Evolutionary conservation across 208 protist species (phyloP), one percentile per base, ranked within the genome.

Genomic region (Trypanosoma lewisi): DNA sequence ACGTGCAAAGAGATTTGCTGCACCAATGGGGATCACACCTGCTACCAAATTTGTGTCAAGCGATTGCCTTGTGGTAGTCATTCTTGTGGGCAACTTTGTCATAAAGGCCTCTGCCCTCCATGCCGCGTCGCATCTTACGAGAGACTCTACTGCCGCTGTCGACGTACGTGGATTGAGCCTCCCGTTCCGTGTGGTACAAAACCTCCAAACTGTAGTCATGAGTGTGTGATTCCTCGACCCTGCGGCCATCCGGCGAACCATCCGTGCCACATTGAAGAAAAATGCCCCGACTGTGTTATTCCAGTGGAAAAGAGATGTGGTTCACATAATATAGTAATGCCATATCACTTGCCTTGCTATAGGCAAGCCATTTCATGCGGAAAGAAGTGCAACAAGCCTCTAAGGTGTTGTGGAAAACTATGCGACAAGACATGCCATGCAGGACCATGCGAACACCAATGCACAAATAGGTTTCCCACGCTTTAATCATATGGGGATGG

Each of bases 171-270:
- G 71, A 59, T 96, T 21, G 82, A 91, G 23, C 91, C 94, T 45
- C 94, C 94, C 25, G 83, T 97, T 36, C 88, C 88, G 50, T 97
- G 94, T 58, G 89, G 89, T 21, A 95, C 91, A 31, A 73, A 63
- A 57, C 83, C 82, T n/a, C 94, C 94, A 12, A 45, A 42, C 45
- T 97, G 94, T 67, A 79, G 59, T 31, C 67, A 93, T 54, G 80
- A 80, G 2, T 97, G 94, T 69, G 69, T 57, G 25, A 66, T 92
- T 16, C 82, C 82, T 2, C 83, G 92, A 12, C 63, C 77, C 2
- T 97, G 94, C 67, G 86, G 83, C n/a, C 94, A 97, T 65, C 78
- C 87, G 1, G 44, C 87, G 2, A 83, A 94, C 37, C 91, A 96
- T 65, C 56, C 70, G 2, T 96, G 90, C 70, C 91, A 96, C 70